These are phyloP conservation scores for Lactarius hatsudake DNA, from an alignment of 768 basidiomycete species.

Conservation along the genomic window DNA sequence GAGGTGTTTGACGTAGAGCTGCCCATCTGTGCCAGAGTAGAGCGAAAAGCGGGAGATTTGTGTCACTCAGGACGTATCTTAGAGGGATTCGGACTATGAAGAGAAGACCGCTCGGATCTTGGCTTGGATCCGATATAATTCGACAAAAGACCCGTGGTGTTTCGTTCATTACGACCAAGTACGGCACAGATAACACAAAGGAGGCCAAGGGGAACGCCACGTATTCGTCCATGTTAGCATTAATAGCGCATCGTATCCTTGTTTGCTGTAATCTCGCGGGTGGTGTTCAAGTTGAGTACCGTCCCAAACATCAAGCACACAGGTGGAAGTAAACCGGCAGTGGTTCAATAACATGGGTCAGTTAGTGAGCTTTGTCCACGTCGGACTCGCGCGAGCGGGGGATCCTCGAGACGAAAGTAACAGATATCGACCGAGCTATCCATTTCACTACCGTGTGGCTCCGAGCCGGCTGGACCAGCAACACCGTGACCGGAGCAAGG, in stretches of 20 bases:
- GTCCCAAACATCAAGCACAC: too few relatives aligned
- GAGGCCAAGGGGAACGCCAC: not conserved
- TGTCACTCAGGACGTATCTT: not conserved
- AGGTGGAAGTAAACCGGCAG: too few relatives aligned
- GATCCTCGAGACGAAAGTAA: not conserved
- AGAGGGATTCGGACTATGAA: not conserved
- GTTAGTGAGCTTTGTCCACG: too few relatives aligned
- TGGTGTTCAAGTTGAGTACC: too few relatives aligned
- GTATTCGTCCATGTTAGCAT: too few relatives aligned
- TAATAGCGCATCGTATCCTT: too few relatives aligned
- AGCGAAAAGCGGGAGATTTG: not conserved
- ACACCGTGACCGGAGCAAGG: too few relatives aligned
- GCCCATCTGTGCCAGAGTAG: slow-evolving; percentile 11
- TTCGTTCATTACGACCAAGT: not conserved
- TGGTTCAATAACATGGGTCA: too few relatives aligned
- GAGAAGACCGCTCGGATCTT: not conserved
- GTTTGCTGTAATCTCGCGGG: too few relatives aligned
- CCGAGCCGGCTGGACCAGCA: too few relatives aligned
- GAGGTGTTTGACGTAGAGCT: slow-evolving; percentile 26
- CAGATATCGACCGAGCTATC: not conserved
- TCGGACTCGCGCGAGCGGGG: too few relatives aligned
- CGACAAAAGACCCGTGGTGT: not conserved
- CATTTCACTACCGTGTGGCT: not conserved
- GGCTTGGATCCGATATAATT: not conserved
- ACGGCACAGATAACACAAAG: not conserved